A percentile compares a stretch with the other conserved stretches of the same genome.
phyloP scores from a whole-genome alignment of 208 protist species.

The Leishmania guyanensis region DNA sequence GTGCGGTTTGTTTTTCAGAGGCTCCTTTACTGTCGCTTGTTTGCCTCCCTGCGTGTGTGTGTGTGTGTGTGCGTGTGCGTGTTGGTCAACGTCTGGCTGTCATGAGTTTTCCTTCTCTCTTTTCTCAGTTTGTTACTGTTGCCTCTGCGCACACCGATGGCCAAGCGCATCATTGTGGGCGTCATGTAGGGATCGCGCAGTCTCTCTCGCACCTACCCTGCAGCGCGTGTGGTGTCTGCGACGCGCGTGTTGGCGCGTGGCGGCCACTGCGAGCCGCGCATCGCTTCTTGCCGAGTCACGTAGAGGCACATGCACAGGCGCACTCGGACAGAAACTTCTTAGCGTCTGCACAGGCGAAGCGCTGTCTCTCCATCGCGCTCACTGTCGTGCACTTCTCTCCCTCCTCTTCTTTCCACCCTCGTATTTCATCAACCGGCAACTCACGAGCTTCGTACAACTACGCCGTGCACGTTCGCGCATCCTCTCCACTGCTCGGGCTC shows the following conservation, averaged over 20 bases:
- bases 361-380: neutral
- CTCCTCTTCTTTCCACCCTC: neutral
- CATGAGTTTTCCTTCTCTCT: neutral
- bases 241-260: neutral
- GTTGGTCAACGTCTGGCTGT: neutral
- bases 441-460: neutral
- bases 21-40: neutral
- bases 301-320: neutral
- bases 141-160: neutral
- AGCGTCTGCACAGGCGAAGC: neutral
- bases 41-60: neutral
- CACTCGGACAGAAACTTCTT: neutral
- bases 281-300: neutral
- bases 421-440: neutral
- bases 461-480: neutral
- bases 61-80: neutral
- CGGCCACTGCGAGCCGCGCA: neutral
- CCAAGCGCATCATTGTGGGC: neutral
- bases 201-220: neutral
- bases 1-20: neutral
- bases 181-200: neutral
- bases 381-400: neutral
- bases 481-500: neutral
- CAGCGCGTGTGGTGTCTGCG: neutral
- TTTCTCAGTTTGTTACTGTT: neutral